A percentile compares a stretch with the other conserved stretches of the same genome.
These are phyloP conservation scores for Neoarthrinium moseri DNA, from an alignment of 2,329 filamentous ascomycete species.

Conservation along the genomic window DNA sequence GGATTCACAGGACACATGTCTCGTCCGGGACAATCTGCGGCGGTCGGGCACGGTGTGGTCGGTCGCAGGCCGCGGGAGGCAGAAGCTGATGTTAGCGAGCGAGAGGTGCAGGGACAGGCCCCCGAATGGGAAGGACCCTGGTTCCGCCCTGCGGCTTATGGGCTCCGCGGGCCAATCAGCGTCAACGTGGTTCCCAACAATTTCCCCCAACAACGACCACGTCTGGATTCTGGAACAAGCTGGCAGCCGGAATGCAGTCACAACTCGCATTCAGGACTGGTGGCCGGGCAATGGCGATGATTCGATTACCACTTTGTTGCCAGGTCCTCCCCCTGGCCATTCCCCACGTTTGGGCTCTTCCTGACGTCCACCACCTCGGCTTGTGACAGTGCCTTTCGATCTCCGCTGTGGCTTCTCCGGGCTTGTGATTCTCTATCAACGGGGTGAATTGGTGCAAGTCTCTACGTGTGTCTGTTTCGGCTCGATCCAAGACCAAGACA, in stretches of 20 bases:
- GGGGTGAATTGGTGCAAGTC: no score
- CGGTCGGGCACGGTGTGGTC: no score
- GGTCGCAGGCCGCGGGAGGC: no score
- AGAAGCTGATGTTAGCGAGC: no score
- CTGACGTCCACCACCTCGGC: no score
- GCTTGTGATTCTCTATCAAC: no score
- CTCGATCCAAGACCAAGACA: no score
- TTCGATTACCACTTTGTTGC: constrained; percentile 1
- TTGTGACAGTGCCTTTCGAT: no score
- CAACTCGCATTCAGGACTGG: neutral
- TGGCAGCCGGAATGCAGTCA: neutral
- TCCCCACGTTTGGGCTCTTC: constrained; percentile 3
- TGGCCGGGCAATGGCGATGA: neutral
- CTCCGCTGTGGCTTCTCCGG: neutral
- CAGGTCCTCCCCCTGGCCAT: neutral
- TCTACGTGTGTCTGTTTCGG: no score
- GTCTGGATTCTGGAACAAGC: neutral
- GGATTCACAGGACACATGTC: no score
- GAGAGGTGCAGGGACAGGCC: neutral
- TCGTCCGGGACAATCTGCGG: no score
- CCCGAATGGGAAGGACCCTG: constrained; percentile 5
- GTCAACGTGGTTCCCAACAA: constrained; percentile 7
- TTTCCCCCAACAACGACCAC: constrained; percentile 9
- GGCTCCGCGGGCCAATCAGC: neutral
- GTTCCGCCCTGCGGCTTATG: neutral